Conservation (phyloP, 306 rosid species). For the Trichosanthes truncata region DNA sequence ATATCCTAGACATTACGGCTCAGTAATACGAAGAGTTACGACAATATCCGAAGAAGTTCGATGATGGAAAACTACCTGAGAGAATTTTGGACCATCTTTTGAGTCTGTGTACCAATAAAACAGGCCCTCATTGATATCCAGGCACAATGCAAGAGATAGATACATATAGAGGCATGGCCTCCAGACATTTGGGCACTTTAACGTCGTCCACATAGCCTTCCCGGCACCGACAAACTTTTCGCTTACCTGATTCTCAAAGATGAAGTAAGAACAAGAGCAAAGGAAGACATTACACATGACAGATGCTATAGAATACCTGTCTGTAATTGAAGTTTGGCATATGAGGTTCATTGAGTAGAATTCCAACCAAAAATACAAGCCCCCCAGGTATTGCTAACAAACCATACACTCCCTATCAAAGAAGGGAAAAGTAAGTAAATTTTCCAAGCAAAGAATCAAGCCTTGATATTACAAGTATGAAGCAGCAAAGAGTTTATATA, state of each 20-base stretch:
- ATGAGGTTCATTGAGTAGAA: constrained; percentile 60
- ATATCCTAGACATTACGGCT: not conserved
- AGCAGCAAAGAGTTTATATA: constrained; percentile 10
- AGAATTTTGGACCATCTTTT: constrained; percentile 67
- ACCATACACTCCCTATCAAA: constrained; percentile 72
- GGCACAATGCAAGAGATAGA: constrained; percentile 65
- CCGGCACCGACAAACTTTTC: constrained; percentile 63
- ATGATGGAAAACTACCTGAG: constrained; percentile 47
- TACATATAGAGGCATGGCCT: constrained; percentile 86
- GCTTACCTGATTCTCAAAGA: constrained; percentile 43
- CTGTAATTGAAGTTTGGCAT: constrained; percentile 39
- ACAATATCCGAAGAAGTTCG: not conserved
- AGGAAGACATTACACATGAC: not conserved
- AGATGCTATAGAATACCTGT: constrained; percentile 41
- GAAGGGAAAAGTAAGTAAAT: constrained; percentile 11
- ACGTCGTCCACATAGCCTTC: constrained; percentile 74
- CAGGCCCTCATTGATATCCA: constrained; percentile 77
- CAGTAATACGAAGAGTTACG: not conserved
- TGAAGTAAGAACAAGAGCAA: constrained; percentile 14
- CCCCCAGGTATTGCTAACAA: constrained; percentile 78
- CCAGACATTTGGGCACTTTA: constrained; percentile 71
- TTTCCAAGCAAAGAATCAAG: constrained; percentile 8
- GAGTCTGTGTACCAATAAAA: constrained; percentile 94
- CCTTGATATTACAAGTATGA: not conserved
- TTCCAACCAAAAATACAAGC: constrained; percentile 57